Base-by-base conservation (phyloP, 225 moss, liverwort and hornwort species). In the Physcomitrium patens region DNA sequence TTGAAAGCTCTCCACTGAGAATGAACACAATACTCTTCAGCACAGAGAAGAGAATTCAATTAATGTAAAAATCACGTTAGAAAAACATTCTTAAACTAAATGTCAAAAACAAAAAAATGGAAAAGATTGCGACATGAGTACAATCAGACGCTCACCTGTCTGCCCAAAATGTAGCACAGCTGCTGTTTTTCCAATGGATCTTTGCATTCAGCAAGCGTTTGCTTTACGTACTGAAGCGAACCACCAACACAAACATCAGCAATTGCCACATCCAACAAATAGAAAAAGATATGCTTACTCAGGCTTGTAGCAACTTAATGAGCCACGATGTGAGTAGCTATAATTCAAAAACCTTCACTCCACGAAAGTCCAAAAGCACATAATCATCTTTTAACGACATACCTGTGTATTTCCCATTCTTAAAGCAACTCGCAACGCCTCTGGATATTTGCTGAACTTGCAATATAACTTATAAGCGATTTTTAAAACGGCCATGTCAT, bases 361-460 rank as follows among this genome's bases (percentile, higher is more conserved):
- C 5, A 37, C 31, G 51, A 26, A 53, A 46, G 31, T 69, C 19
- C 24, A 9, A 64, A 60, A 60, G 52, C 16, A 31, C 41, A 65
- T 37, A 60, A 26, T 23, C 49, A 48, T 52, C 26, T 44, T 46
- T 49, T 56, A 14, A 67, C 52, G 26, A 77, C 20, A 42, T 78
- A 94, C 94, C 91, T 91, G 79, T 82, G 82, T 31, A 75, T 95
- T 93, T 73, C 90, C 99, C 99, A 95, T 94, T 53, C 95, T 89
- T 60, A 95, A 81, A 70, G 95, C 99, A 43, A 99, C 99, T 75
- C 93, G 82, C 79, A 89, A 86, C 73, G 99, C 93, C 75, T 99
- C 95, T 13, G 99, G 93, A 75, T 79, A 95, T 81, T 99, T 95
- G 51, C 86, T 86, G 80, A 99, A 95, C 85, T 99, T 99, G 74